These are phyloP conservation scores for Cytidiella melzeri DNA, from an alignment of 768 basidiomycete genomes.

Conservation along the genomic window DNA sequence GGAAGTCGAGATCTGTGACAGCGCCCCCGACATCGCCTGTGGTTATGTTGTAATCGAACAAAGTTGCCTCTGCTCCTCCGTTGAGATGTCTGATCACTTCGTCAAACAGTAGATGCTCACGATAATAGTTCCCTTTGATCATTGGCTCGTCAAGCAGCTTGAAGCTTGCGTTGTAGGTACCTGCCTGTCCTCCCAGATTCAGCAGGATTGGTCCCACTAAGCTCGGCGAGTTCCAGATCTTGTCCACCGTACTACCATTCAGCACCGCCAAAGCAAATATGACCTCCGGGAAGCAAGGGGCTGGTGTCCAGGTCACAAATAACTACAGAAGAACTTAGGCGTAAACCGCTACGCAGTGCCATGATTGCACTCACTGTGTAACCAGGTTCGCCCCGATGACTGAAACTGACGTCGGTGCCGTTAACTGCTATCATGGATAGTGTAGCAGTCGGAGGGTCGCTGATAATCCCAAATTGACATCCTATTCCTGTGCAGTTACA, in stretches of 20 bases:
- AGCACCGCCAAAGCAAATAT: background rate
- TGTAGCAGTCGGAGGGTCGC: background rate
- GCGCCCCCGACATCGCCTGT: background rate
- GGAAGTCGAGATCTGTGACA: conserved; percentile 3
- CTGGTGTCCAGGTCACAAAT: background rate
- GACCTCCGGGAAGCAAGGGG: conserved; percentile 1
- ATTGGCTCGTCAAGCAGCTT: background rate
- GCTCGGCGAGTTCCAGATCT: conserved; percentile 1
- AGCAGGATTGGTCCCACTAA: background rate
- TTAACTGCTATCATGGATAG: background rate
- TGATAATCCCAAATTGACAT: background rate
- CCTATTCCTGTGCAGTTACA: background rate
- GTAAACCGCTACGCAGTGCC: background rate
- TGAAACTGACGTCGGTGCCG: conserved; percentile 1
- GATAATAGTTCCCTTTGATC: background rate
- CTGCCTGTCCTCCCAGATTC: conserved; percentile 1
- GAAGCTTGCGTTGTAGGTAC: background rate
- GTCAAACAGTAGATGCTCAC: background rate
- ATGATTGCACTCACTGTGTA: background rate
- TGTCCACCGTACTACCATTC: background rate
- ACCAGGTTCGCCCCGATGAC: background rate
- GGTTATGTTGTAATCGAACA: conserved; percentile 1
- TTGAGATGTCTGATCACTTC: background rate
- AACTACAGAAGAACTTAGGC: background rate
- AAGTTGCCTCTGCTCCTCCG: background rate